phyloP scores from a whole-genome alignment of 768 basidiomycete species.

The Gelatoporia subvermispora region DNA sequence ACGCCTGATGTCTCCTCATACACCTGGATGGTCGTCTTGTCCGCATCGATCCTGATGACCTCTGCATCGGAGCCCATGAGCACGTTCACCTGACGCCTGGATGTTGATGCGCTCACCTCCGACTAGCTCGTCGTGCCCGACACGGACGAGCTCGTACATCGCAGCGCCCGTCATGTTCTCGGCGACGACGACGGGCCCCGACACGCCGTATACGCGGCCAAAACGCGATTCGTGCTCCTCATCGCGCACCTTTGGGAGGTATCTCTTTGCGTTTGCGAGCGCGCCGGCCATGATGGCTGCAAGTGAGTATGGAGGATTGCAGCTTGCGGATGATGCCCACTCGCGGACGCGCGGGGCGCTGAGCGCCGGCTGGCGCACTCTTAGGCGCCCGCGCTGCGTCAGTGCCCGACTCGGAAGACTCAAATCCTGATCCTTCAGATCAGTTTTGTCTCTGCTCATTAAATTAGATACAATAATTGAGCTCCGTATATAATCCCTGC shows the following conservation, averaged over 20 bases:
- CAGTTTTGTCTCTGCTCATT: no score
- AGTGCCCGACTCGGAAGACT: not conserved
- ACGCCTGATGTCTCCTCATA: slow-evolving; percentile 99
- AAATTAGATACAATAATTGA: no score
- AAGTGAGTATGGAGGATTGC: not conserved
- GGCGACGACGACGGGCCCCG: slow-evolving; percentile 96
- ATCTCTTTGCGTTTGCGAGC: slow-evolving; percentile 82
- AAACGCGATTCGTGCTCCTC: slow-evolving; percentile 86
- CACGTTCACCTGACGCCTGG: not conserved
- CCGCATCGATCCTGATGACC: slow-evolving; percentile 98
- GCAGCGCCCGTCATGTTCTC: slow-evolving; percentile 95
- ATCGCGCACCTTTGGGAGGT: slow-evolving; percentile 84
- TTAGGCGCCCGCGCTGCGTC: slow-evolving; percentile 2
- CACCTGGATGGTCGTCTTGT: slow-evolving; percentile 98
- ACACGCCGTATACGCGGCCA: slow-evolving; percentile 91
- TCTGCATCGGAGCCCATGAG: slow-evolving; percentile 43
- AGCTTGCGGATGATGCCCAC: slow-evolving; percentile 3
- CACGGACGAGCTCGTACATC: slow-evolving; percentile 97
- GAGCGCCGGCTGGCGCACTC: slow-evolving; percentile 13
- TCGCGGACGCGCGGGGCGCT: slow-evolving; percentile 1
- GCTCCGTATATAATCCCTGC: no score
- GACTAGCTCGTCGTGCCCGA: slow-evolving; percentile 96
- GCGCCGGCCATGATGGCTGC: slow-evolving; percentile 79
- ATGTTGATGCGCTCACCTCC: slow-evolving; percentile 57
- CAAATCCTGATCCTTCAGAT: no score